These are phyloP conservation scores for Lentinula edodes DNA, from an alignment of 768 basidiomycete genomes.

Conservation along the genomic window DNA sequence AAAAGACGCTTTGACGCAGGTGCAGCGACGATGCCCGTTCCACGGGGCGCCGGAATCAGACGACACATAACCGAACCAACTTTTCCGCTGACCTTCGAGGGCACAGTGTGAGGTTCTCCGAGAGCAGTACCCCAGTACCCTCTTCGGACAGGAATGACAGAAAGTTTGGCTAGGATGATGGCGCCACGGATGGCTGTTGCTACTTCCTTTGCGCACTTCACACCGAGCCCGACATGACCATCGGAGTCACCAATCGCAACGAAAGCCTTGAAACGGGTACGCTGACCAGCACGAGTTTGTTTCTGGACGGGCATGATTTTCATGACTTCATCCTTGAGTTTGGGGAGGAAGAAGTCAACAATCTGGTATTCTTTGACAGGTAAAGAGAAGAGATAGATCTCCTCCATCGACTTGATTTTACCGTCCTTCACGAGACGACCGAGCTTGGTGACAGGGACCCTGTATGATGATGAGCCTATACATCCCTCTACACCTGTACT, in stretches of 20 bases:
- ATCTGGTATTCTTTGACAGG: slow-evolving; percentile 99
- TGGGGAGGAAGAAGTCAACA: slow-evolving; percentile 98
- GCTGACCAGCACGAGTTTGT: slow-evolving; percentile 98
- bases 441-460: slow-evolving; percentile 98
- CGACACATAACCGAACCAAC: slow-evolving; percentile 99
- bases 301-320: slow-evolving; percentile 99
- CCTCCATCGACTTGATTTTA: slow-evolving; percentile 99
- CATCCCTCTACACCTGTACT: not conserved
- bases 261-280: slow-evolving; percentile 99
- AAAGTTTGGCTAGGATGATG: slow-evolving; percentile 97
- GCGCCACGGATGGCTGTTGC: slow-evolving; percentile 99
- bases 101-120: slow-evolving; percentile 98
- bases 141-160: slow-evolving; percentile 95
- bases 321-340: slow-evolving; percentile 99
- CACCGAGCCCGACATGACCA: slow-evolving; percentile 98
- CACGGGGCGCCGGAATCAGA: slow-evolving; percentile 95
- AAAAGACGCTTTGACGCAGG: slow-evolving; percentile 95
- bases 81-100: slow-evolving; percentile 97
- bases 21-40: slow-evolving; percentile 99
- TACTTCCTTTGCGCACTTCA: slow-evolving; percentile 99
- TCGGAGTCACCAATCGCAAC: slow-evolving; percentile 99
- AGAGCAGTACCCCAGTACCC: slow-evolving; percentile 99
- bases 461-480: slow-evolving; percentile 22
- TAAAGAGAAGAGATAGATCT: slow-evolving; percentile 99
- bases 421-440: slow-evolving; percentile 99